Conservation (phyloP, 73 alveolate species). For the Paramecium octaurelia region DNA sequence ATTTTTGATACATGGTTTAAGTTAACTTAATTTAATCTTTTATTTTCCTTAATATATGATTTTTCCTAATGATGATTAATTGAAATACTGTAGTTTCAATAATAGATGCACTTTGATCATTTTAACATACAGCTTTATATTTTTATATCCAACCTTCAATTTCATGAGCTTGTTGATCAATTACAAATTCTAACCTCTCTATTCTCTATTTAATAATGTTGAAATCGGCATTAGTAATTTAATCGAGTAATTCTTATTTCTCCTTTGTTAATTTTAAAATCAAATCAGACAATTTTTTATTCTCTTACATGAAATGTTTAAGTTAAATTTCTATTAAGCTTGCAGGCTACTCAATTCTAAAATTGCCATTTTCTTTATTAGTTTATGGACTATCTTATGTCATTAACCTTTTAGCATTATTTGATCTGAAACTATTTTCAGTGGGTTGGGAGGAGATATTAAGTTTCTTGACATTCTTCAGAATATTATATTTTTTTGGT, state of each 20-base stretch:
- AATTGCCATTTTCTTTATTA: neutral
- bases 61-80: neutral
- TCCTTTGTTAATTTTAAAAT: neutral
- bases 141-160: constrained; percentile 25
- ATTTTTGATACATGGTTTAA: neutral
- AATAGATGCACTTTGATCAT: neutral
- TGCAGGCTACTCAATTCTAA: neutral
- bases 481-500: neutral
- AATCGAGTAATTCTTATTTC: neutral
- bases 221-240: neutral
- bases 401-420: neutral
- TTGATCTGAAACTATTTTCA: neutral
- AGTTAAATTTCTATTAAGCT: neutral
- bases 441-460: neutral
- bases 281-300: neutral
- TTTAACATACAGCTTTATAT: constrained; percentile 4
- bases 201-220: neutral
- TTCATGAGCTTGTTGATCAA: neutral
- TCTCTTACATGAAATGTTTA: neutral
- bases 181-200: neutral
- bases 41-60: neutral
- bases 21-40: neutral
- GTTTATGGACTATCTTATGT: neutral
- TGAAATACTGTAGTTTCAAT: neutral
- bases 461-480: neutral